phyloP scores from a whole-genome alignment of 1,139 yeast species.

The Saccharomyces hybrid region DNA sequence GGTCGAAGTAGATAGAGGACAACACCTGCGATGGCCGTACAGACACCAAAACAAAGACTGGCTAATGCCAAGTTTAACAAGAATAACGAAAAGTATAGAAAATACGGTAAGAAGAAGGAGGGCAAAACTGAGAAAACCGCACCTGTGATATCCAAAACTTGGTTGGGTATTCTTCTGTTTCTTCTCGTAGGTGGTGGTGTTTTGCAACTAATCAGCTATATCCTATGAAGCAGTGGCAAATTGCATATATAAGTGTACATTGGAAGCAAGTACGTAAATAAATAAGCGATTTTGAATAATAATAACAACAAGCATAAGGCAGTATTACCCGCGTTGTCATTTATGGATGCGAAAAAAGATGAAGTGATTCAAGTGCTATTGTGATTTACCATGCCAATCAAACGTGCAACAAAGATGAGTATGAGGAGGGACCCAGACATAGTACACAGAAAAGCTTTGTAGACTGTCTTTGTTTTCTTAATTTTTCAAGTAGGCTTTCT shows the following conservation, averaged over 20 bases:
- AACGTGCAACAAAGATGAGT: background rate
- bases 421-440: background rate
- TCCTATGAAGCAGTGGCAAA: conserved; percentile 33
- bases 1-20: background rate
- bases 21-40: conserved; percentile 35
- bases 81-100: conserved; percentile 57
- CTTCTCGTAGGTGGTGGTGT: conserved; percentile 78
- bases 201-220: conserved; percentile 52
- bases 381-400: background rate
- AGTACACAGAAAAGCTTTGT: background rate
- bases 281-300: background rate
- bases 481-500: background rate
- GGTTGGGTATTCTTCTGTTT: conserved; percentile 48
- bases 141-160: conserved; percentile 39
- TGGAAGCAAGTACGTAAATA: background rate
- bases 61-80: conserved; percentile 80
- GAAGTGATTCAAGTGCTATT: background rate
- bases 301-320: background rate
- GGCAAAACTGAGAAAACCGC: conserved; percentile 26
- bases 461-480: background rate
- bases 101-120: conserved; percentile 50
- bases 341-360: background rate
- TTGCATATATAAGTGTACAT: background rate
- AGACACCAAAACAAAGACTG: conserved; percentile 76
- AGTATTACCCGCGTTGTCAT: background rate